Evolutionary conservation across 2,329 filamentous ascomycete genomes (phyloP).

Genomic region (Aspergillus ibericus): DNA sequence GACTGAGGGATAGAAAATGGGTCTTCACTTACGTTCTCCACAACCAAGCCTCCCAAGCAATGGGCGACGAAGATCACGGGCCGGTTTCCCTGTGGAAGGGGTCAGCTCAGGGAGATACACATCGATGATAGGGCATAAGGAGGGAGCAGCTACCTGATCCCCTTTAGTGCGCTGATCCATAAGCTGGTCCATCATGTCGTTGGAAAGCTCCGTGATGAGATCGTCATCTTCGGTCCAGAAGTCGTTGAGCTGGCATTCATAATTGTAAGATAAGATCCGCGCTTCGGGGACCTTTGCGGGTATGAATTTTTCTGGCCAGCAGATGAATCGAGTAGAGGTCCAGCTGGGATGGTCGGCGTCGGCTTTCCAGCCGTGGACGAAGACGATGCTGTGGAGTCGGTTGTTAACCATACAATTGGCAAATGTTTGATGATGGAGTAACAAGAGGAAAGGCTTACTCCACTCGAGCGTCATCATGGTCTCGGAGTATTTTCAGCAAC

Average conservation of each 20-base stretch:
- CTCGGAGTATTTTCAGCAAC: too few species aligned
- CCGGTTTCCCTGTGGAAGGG: not conserved
- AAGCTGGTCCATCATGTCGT: slow-evolving; percentile 2
- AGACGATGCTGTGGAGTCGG: not conserved
- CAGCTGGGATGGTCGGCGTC: not conserved
- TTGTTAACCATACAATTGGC: too few species aligned
- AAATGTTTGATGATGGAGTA: too few species aligned
- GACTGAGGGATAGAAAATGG: not conserved
- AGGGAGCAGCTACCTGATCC: not conserved
- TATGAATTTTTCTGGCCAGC: slow-evolving; percentile 4
- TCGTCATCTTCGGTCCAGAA: slow-evolving; percentile 4
- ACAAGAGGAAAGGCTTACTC: too few species aligned
- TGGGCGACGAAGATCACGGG: slow-evolving; percentile 6
- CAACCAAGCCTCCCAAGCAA: slow-evolving; percentile 3
- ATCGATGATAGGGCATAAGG: not conserved
- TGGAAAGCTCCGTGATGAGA: not conserved
- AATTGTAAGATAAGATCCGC: slow-evolving; percentile 2
- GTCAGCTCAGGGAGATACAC: not conserved
- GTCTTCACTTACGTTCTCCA: not conserved
- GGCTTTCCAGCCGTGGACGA: slow-evolving; percentile 5
- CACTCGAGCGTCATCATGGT: too few species aligned
- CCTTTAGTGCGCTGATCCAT: not conserved
- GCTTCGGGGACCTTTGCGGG: not conserved
- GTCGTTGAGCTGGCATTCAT: not conserved
- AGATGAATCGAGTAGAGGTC: not conserved